Evolutionary conservation across 768 basidiomycete species (phyloP).

Genomic region (Ephemerocybe angulata): DNA sequence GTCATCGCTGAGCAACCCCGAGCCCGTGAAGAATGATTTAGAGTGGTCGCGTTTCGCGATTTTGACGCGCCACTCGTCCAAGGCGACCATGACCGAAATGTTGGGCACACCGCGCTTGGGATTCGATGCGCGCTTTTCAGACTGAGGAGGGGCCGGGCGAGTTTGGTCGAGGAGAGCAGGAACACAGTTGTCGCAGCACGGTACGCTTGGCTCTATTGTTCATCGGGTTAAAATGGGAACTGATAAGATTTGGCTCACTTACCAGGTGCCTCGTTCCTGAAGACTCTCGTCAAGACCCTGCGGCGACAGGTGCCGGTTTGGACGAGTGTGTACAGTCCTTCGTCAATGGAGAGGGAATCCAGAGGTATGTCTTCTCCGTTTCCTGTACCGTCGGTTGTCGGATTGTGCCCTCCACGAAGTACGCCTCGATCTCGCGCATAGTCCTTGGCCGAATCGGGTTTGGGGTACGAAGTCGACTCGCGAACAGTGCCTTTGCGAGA

Average conservation of each 20-base stretch:
- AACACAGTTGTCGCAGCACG: conserved; percentile 25
- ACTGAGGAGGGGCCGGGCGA: conserved; percentile 7
- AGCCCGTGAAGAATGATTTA: conserved; percentile 6
- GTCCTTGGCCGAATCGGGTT: conserved; percentile 8
- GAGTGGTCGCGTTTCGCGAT: conserved; percentile 11
- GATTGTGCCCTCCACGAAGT: conserved; percentile 12
- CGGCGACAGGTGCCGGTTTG: conserved; percentile 27
- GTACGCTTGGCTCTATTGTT: conserved; percentile 16
- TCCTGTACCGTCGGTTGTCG: conserved; percentile 6
- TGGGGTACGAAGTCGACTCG: conserved; percentile 12
- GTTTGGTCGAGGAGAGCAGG: conserved; percentile 15
- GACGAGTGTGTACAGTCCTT: conserved; percentile 27
- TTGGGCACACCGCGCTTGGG: not conserved
- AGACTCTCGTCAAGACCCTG: conserved; percentile 16
- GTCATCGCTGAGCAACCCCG: conserved; percentile 13
- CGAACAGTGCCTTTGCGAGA: conserved; percentile 3
- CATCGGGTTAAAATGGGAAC: not conserved
- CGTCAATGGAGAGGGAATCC: conserved; percentile 16
- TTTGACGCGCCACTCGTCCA: not conserved
- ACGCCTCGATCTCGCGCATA: conserved; percentile 12
- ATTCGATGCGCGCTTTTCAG: conserved; percentile 11
- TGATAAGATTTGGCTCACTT: conserved; percentile 1
- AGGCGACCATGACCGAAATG: not conserved
- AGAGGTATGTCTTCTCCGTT: conserved; percentile 5
- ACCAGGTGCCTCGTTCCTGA: conserved; percentile 14